Evolutionary conservation across 1,139 yeast species (phyloP), one percentile per base, ranked within the genome.

Genomic region (Hemisphaericaspora lyxosophila): DNA sequence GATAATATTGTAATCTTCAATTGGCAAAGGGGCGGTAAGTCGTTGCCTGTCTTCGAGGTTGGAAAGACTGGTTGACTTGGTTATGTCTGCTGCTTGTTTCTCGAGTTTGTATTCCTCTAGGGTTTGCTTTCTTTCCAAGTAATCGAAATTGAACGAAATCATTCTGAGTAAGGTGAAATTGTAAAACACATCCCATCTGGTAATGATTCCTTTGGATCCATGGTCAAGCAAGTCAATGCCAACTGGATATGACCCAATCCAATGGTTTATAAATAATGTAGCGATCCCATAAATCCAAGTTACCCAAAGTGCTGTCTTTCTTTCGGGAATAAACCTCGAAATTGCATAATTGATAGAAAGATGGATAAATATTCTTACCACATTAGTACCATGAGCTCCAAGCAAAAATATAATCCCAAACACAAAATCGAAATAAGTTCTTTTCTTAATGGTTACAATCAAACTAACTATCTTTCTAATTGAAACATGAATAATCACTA

Each of bases 131-230:
- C 77, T 67, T 50, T 75, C 78, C 31, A 83, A 59, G 52, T 75
- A 88, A 60, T 94, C 99, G 47, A 86, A 59, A 48, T 86, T 86
- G 60, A 74, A 92, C 41, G 96, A 86, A 34, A 94, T 64, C 77
- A 89, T 78, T 49, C 97, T 73, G 39, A 94, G 71, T 46, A 92
- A 67, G 1, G 96, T 83, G 60, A 94, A 88, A 60, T 92, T 94
- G 72, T 82, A 94, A 52, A 86, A 87, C 7, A 94, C 97, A 55
- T 92, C 97, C 99, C 99, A 94, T 49, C 97, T 71, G 14, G 80
- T 73, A 48, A 92, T 81, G 18, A 90, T 73, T 0, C 98, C 97
- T 56, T 68, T 71, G 51, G 73, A 81, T 1, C 79, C 74, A 25
- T 61, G 48, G 51, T 82, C 95, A 48, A 87, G 57, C 17, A 75